These are phyloP conservation scores for Trichophyton mentagrophytes DNA, from an alignment of 2,329 filamentous ascomycete species.

Conservation along the genomic window DNA sequence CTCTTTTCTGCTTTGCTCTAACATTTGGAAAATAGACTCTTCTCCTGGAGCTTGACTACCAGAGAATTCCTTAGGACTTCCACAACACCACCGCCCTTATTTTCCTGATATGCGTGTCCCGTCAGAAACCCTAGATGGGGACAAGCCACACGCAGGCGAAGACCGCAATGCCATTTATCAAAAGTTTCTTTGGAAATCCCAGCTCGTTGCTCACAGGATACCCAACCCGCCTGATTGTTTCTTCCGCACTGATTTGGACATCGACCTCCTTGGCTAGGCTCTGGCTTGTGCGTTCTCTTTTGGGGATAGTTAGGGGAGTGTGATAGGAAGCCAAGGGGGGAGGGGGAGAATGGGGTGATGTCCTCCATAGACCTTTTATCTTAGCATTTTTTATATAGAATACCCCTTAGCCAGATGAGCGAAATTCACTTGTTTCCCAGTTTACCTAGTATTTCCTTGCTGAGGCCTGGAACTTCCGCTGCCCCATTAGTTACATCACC, in stretches of 20 bases:
- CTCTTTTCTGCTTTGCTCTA: not conserved
- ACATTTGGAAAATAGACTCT: not conserved
- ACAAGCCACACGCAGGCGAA: not conserved
- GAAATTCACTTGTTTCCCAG: not conserved
- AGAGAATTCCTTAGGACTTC: not conserved
- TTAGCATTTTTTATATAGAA: not conserved
- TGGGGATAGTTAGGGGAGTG: not conserved
- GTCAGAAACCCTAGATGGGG: not conserved
- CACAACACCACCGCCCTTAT: not conserved
- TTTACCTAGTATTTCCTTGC: not conserved
- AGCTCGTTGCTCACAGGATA: slow-evolving; percentile 13
- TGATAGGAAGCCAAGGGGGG: not conserved
- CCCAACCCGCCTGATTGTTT: slow-evolving; percentile 16
- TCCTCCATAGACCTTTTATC: not conserved
- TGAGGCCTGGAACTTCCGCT: too few species aligned
- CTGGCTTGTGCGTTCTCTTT: not conserved
- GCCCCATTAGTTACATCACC: too few species aligned
- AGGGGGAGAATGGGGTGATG: not conserved
- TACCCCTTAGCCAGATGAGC: not conserved
- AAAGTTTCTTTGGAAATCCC: not conserved
- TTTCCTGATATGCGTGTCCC: not conserved
- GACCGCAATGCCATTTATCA: not conserved
- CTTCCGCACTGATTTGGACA: slow-evolving; percentile 15
- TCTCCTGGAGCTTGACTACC: not conserved
- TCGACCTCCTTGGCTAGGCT: slow-evolving; percentile 6